Base-by-base conservation (phyloP, 257 asterid species). In the Paulownia fortunei region DNA sequence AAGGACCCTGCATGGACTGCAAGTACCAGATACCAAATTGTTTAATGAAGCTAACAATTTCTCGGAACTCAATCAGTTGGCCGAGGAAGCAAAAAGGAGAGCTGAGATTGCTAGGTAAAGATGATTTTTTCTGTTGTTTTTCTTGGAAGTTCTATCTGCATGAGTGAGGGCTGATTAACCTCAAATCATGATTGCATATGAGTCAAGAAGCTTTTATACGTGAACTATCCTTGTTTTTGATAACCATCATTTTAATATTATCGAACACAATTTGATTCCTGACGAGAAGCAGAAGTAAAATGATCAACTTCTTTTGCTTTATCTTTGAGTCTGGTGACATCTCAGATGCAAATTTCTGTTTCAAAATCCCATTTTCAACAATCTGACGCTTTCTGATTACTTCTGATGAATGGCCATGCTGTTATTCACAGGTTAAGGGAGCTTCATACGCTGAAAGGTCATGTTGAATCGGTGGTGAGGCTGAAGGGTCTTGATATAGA, bases 61-160 rank as follows among this genome's bases (percentile, higher is more conserved):
- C 92, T 86, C 87, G 1, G 99, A 94, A 60, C 99, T 94, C 82
- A 94, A 94, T 77, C 99, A 92, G 83, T 84, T 94, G 88, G 99
- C 99, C 2, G 99, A 94, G 91, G 99, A 94, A 79, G 99, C 99
- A 4, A 94, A 94, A 81, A 86, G 98, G 74, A 88, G 99, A 85
- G 99, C 99, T 67, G 98, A 94, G 84, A 93, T 94, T 59, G 99
- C 99, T 26, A 88, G 99, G 98, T 94, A 88, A 44, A 42, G 36
- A 42, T 49, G 36, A 3, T 51, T 27, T 19, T 41, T 61, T 21
- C 36, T 4, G 24, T 13, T 16, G 55, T 39, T 27, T 7, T 74
- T 41, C 47, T 26, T 18, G 11, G 59, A 58, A 26, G 16, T 8
- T 26, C 34, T 60, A 10, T 26, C 23, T 7, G 11, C 26, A 36